Base-by-base conservation (phyloP, 371 early-diverging fungal species). In the Basidiobolus heterosporus region DNA sequence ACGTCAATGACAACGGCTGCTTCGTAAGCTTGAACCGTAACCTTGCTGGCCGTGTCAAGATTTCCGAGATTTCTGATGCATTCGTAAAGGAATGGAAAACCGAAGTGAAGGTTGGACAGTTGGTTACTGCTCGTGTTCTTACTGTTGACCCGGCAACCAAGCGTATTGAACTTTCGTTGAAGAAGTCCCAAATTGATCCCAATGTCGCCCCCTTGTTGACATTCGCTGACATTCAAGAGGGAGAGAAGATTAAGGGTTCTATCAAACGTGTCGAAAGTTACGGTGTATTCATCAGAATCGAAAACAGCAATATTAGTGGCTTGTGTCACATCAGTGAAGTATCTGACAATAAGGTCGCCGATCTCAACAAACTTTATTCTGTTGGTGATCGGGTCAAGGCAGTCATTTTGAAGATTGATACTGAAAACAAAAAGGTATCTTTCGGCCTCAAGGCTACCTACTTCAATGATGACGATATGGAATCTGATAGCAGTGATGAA, bases 291-390 rank as follows among this genome's bases (percentile, higher is more conserved):
- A 70, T 88, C 47, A 67, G 70, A 55, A 64, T 82, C 15, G 74
- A 82, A 19, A 62, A 75, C 49, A 66, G 70, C 40, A 54, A 61
- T n/a, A 46, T 83, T 35, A 61, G 61, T 44, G 95, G 74, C n/a
- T 78, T 89, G 47, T 85, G 89, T 43, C 79, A 85, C 62, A 88
- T 92, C 56, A 69, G 75, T 37, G 82, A 91, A 51, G 49, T 94
- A n/a, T 79, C 80, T 0, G 92, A 93, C 59, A 78, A 74, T 30
- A 89, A 68, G 53, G 66, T 91, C 23, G 79, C 81, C 54, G 85
- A 91, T 45, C 84, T 88, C 74, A 74, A 81, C 61, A 50, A 52
- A 22, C 60, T 71, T 4, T 84, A 78, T 59, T 66, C 73, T 17
- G 55, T 72, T 13, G 91, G 89, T 14, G 78, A 82, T 52, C 56